Evolutionary conservation across 495 filamentous ascomycete species (phyloP).

Genomic region (Thozetella sp.): DNA sequence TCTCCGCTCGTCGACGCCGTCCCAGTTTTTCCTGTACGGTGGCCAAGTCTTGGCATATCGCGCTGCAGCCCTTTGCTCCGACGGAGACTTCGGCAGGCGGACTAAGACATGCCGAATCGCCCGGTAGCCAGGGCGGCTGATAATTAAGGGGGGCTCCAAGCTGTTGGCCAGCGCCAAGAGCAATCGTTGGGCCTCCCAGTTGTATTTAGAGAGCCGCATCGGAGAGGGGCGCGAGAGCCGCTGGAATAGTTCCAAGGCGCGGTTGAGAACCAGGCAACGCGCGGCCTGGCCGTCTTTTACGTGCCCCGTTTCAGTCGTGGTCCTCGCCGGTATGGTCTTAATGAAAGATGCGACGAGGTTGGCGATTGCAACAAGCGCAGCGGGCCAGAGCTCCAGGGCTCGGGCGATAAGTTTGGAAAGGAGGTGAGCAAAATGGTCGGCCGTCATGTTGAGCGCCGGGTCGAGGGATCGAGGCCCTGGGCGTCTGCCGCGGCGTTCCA

Average conservation of each 20-base stretch:
- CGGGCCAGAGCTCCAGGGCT: slow-evolving; percentile 30
- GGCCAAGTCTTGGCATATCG: slow-evolving; percentile 45
- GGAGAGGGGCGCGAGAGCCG: slow-evolving; percentile 22
- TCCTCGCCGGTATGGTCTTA: slow-evolving; percentile 16
- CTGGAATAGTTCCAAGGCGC: slow-evolving; percentile 29
- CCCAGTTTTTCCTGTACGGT: slow-evolving; percentile 40
- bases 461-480: neutral
- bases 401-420: slow-evolving; percentile 31
- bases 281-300: slow-evolving; percentile 13
- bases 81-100: slow-evolving; percentile 31
- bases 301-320: slow-evolving; percentile 3
- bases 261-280: slow-evolving; percentile 33
- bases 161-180: slow-evolving; percentile 35
- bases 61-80: slow-evolving; percentile 32
- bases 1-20: slow-evolving; percentile 43
- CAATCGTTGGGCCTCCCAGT: slow-evolving; percentile 45
- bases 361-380: slow-evolving; percentile 29
- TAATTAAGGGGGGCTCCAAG: slow-evolving; percentile 31
- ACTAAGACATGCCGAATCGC: slow-evolving; percentile 39
- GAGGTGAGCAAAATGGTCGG: slow-evolving; percentile 27
- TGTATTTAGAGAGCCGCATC: slow-evolving; percentile 30
- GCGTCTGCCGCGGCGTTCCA: neutral
- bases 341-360: slow-evolving; percentile 34
- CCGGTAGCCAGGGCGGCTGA: slow-evolving; percentile 33
- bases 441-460: slow-evolving; percentile 17